Conservation (phyloP, 495 filamentous ascomycete genomes). For the Neurospora pannonica region DNA sequence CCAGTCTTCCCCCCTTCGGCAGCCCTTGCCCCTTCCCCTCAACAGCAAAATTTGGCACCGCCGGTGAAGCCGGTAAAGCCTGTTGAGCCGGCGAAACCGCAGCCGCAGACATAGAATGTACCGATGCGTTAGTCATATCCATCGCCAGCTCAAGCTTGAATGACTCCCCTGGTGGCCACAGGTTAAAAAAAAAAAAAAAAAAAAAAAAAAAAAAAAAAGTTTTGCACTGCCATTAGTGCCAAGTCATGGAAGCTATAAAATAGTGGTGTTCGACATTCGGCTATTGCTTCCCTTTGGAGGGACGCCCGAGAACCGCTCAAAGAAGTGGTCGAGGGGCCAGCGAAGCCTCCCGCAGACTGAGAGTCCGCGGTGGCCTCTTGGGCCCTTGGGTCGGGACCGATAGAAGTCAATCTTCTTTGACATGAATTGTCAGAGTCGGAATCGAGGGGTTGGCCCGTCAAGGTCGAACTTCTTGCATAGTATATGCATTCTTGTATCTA, state of each 20-base stretch:
- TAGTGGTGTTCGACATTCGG: not conserved
- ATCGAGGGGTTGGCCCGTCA: not conserved
- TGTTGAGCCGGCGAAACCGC: slow-evolving; percentile 7
- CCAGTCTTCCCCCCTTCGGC: slow-evolving; percentile 42
- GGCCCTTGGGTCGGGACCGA: not conserved
- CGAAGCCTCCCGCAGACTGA: not conserved
- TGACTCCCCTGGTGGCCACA: not conserved
- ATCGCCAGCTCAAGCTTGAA: not conserved
- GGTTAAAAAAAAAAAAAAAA: not conserved
- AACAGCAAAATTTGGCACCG: slow-evolving; percentile 38
- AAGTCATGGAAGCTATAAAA: not conserved
- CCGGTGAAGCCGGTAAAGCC: slow-evolving; percentile 39
- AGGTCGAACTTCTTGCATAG: not conserved
- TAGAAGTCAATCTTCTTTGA: not conserved
- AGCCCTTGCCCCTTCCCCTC: slow-evolving; percentile 44
- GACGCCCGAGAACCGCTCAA: not conserved
- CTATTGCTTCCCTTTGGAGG: not conserved
- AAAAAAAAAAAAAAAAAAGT: not conserved
- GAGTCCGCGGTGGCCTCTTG: not conserved
- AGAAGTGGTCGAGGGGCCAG: not conserved
- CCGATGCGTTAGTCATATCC: not conserved
- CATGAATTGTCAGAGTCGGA: not conserved
- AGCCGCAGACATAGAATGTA: not conserved
- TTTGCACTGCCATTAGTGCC: not conserved
- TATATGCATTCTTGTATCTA: not conserved